Percentiles rank a stretch among this genome's conserved stretches.
phyloP scores from a whole-genome alignment of 139 green algal species.

The Dunaliella primolecta region DNA sequence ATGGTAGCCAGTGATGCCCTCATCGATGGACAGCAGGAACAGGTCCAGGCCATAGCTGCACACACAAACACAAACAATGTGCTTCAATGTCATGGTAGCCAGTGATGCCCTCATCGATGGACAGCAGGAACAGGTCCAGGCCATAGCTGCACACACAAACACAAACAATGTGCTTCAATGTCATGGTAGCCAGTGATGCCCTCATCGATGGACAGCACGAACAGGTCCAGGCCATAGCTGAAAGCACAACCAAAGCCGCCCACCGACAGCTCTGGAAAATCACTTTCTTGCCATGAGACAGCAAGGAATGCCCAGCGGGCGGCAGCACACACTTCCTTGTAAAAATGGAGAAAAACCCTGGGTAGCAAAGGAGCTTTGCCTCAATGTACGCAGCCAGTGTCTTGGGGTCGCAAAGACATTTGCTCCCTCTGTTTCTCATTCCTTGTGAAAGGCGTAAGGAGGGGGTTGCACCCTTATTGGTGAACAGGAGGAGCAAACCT shows the following conservation, averaged over 20 bases:
- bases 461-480: slow-evolving; percentile 99
- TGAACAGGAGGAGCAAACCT: slow-evolving; percentile 93
- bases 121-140: slow-evolving; percentile 93
- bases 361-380: no score
- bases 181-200: slow-evolving; percentile 95
- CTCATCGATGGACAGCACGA: slow-evolving; percentile 96
- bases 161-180: background rate
- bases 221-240: slow-evolving; percentile 92
- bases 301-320: no score
- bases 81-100: slow-evolving; percentile 97
- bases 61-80: background rate
- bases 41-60: slow-evolving; percentile 91
- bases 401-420: no score
- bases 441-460: no score
- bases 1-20: slow-evolving; percentile 93
- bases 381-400: slow-evolving; percentile 91
- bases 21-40: slow-evolving; percentile 95
- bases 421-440: no score
- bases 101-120: slow-evolving; percentile 94
- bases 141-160: slow-evolving; percentile 69
- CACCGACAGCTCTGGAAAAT: no score
- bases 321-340: no score
- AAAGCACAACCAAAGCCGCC: slow-evolving; percentile 1
- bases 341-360: no score
- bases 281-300: no score